These are phyloP conservation scores for Amanita polypyramis DNA, from an alignment of 768 basidiomycete species.

Conservation along the genomic window DNA sequence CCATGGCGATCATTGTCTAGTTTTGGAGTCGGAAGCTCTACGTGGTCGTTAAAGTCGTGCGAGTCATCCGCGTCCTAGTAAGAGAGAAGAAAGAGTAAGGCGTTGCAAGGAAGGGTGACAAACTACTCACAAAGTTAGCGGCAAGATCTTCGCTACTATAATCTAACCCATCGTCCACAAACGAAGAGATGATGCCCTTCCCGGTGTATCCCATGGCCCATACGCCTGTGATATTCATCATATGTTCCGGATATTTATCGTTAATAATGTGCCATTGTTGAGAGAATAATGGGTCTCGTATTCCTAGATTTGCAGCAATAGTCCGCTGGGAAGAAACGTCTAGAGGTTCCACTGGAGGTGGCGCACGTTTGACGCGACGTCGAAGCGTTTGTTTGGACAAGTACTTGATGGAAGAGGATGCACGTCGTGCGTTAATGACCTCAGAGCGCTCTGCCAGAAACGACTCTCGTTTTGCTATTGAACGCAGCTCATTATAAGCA, in stretches of 20 bases:
- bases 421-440: slow-evolving; percentile 26
- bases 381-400: slow-evolving; percentile 56
- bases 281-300: slow-evolving; percentile 74
- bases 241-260: slow-evolving; percentile 66
- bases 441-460: slow-evolving; percentile 30
- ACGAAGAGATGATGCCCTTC: slow-evolving; percentile 71
- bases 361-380: slow-evolving; percentile 64
- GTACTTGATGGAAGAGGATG: slow-evolving; percentile 48
- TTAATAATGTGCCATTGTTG: slow-evolving; percentile 96
- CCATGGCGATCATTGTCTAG: slow-evolving; percentile 93
- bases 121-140: slow-evolving; percentile 74
- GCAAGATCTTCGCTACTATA: slow-evolving; percentile 80
- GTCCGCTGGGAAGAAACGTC: slow-evolving; percentile 28
- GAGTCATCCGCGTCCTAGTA: slow-evolving; percentile 76
- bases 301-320: slow-evolving; percentile 49
- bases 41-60: slow-evolving; percentile 95
- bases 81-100: slow-evolving; percentile 23
- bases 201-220: slow-evolving; percentile 93
- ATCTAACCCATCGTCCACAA: slow-evolving; percentile 95
- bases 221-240: slow-evolving; percentile 87
- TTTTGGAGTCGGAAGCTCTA: slow-evolving; percentile 74
- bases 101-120: background rate
- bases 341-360: slow-evolving; percentile 42
- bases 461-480: slow-evolving; percentile 14
- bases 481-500: slow-evolving; percentile 34